These are phyloP conservation scores for Monosporozyma aerobia DNA, from an alignment of 805 yeast genomes.

Conservation along the genomic window DNA sequence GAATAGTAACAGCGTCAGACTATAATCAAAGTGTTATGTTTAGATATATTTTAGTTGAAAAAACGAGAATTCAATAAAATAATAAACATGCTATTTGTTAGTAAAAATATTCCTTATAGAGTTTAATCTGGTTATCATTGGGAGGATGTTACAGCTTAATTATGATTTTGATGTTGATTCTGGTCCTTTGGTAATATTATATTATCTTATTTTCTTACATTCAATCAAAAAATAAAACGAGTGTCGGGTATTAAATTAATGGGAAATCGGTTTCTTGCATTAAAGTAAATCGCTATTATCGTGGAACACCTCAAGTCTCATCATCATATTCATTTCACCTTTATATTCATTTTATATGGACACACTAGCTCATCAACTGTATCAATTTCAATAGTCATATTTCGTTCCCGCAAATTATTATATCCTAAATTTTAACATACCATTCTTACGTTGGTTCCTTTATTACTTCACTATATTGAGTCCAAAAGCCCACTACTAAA, in stretches of 20 bases:
- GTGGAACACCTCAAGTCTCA: no score
- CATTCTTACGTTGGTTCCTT: conserved; percentile 4
- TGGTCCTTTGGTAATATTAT: no score
- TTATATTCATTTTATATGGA: no score
- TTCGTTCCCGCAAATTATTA: neutral
- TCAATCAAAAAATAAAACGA: no score
- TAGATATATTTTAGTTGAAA: neutral
- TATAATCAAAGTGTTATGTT: conserved; percentile 20
- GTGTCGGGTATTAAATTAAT: no score
- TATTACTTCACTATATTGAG: neutral
- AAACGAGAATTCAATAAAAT: neutral
- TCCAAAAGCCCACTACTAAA: neutral
- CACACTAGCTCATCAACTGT: no score
- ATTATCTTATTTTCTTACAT: no score
- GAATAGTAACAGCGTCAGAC: conserved; percentile 99
- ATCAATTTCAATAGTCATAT: neutral
- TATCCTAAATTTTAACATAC: neutral
- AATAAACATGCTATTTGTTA: conserved; percentile 8
- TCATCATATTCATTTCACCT: neutral
- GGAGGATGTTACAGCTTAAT: neutral
- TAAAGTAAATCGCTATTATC: no score
- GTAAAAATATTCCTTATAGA: conserved; percentile 4
- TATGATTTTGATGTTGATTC: no score
- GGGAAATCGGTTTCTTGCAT: no score
- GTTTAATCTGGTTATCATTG: neutral